phyloP scores from a whole-genome alignment of 108 stramenopile species.

The Nitzschia sp. region DNA sequence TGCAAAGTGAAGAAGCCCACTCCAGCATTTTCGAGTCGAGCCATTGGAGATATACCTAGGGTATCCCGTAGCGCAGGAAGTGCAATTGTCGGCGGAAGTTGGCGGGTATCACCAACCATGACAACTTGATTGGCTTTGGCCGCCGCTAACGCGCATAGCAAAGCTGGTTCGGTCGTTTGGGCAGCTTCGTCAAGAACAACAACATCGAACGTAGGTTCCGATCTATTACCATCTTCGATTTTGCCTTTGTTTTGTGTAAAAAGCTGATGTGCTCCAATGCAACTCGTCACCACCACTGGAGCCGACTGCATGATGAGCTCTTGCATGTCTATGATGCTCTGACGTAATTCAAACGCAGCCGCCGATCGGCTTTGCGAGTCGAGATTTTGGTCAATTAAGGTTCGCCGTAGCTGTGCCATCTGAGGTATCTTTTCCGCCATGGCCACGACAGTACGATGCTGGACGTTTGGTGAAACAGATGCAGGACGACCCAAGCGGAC shows the following conservation, averaged over 20 bases:
- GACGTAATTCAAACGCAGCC: conserved; percentile 38
- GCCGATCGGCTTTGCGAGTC: conserved; percentile 3
- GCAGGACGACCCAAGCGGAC: conserved; percentile 69
- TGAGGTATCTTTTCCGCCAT: conserved; percentile 57
- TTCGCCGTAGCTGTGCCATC: conserved; percentile 34
- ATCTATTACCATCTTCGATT: neutral
- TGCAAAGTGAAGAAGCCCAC: conserved; percentile 42
- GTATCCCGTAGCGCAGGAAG: conserved; percentile 40
- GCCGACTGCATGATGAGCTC: conserved; percentile 43
- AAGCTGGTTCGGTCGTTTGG: conserved; percentile 77
- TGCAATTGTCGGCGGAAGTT: conserved; percentile 71
- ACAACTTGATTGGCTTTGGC: conserved; percentile 61
- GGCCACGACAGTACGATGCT: conserved; percentile 63
- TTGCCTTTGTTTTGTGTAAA: conserved; percentile 8
- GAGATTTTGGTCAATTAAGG: neutral
- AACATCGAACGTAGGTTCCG: conserved; percentile 40
- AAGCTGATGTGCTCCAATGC: conserved; percentile 71
- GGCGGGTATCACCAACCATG: conserved; percentile 70
- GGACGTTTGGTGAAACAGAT: conserved; percentile 55
- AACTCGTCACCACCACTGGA: conserved; percentile 69
- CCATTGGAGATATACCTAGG: conserved; percentile 71
- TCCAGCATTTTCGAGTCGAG: conserved; percentile 57
- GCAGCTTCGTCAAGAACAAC: conserved; percentile 80
- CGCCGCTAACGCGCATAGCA: conserved; percentile 61
- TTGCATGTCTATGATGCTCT: conserved; percentile 40